phyloP scores from a whole-genome alignment of 2,329 filamentous ascomycete species.

The Thielaviopsis populi region DNA sequence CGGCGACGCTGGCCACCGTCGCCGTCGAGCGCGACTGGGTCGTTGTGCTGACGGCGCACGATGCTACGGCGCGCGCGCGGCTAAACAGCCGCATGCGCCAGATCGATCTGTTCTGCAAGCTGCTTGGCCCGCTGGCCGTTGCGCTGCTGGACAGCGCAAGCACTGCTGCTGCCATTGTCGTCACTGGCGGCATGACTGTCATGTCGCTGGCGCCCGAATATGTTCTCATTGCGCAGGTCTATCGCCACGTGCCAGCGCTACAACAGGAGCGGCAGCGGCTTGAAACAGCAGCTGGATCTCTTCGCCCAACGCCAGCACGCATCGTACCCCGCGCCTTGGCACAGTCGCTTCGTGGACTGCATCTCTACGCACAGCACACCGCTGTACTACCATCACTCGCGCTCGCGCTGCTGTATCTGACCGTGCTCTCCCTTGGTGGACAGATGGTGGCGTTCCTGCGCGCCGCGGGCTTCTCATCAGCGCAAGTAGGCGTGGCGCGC shows the following conservation, averaged over 20 bases:
- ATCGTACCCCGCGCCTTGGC: background rate
- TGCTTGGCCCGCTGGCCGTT: conserved; percentile 41
- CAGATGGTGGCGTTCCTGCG: conserved; percentile 53
- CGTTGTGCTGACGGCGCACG: conserved; percentile 25
- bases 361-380: conserved; percentile 36
- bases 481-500: conserved; percentile 39
- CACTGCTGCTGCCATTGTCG: conserved; percentile 33
- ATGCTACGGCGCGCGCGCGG: conserved; percentile 20
- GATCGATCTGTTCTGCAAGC: conserved; percentile 45
- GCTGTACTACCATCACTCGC: conserved; percentile 48
- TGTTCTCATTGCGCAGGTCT: conserved; percentile 30
- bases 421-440: conserved; percentile 41
- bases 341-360: conserved; percentile 19
- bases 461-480: conserved; percentile 35
- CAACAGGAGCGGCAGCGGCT: conserved; percentile 1
- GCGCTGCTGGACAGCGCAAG: conserved; percentile 35
- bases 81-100: conserved; percentile 47
- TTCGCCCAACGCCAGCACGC: too few relatives aligned
- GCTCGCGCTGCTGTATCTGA: conserved; percentile 45
- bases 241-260: conserved; percentile 19
- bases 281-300: too few relatives aligned
- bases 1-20: conserved; percentile 48
- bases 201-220: conserved; percentile 38
- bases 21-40: conserved; percentile 60
- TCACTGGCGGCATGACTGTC: conserved; percentile 35